Percentiles rank a stretch among this genome's conserved stretches.
These are phyloP conservation scores for Nelumbo lutea DNA, from an alignment of 164 flowering plant species.

Conservation along the genomic window DNA sequence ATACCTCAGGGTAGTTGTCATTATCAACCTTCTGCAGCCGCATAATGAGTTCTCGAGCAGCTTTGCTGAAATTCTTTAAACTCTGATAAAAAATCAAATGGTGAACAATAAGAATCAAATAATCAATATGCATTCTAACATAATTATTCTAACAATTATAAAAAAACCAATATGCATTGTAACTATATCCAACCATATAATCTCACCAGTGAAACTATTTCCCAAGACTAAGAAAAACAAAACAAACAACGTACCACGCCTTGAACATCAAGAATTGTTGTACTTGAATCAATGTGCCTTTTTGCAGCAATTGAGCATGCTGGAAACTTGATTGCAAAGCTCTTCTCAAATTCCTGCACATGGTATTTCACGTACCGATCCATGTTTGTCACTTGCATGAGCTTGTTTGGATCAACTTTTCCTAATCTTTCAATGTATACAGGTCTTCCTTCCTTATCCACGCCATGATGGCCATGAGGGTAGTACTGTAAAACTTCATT, in stretches of 20 bases:
- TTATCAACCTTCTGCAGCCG: conserved; percentile 86
- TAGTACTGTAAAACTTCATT: conserved; percentile 58
- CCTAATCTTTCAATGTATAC: conserved; percentile 73
- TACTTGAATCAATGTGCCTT: conserved; percentile 60
- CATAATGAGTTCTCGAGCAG: conserved; percentile 70
- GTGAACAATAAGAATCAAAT: neutral
- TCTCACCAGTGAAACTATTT: neutral
- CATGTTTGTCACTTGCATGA: conserved; percentile 66
- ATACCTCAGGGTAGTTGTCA: conserved; percentile 90
- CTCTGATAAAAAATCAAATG: conserved; percentile 23
- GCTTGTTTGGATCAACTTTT: conserved; percentile 55
- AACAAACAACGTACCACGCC: conserved; percentile 50
- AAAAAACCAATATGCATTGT: neutral
- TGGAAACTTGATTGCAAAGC: conserved; percentile 59
- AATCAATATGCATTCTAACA: neutral
- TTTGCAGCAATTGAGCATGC: conserved; percentile 82
- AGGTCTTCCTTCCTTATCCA: conserved; percentile 79
- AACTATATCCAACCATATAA: neutral
- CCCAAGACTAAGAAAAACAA: neutral
- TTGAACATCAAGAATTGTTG: conserved; percentile 76
- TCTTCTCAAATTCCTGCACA: conserved; percentile 73
- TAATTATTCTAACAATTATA: no score
- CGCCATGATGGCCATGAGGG: conserved; percentile 85
- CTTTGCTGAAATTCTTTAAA: conserved; percentile 65
- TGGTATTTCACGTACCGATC: conserved; percentile 73